These are phyloP conservation scores for Brassica balearica DNA, from an alignment of 441 rosid genomes.

Conservation along the genomic window DNA sequence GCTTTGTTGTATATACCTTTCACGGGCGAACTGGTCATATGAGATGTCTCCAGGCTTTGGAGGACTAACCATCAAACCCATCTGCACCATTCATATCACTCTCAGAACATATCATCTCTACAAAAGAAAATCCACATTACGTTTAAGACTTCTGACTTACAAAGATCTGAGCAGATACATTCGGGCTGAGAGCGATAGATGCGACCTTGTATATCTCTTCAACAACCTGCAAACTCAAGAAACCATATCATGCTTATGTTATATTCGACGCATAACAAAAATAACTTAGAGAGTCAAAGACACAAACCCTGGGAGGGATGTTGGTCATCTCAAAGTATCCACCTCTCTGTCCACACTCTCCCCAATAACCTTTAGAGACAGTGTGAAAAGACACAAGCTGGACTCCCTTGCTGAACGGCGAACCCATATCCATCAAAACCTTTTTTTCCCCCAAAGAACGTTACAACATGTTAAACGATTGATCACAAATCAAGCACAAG, in stretches of 20 bases:
- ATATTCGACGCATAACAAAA: neutral
- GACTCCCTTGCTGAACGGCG: slow-evolving; percentile 77
- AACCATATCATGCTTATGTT: neutral
- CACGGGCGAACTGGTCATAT: slow-evolving; percentile 73
- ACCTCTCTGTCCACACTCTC: slow-evolving; percentile 99
- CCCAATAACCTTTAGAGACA: slow-evolving; percentile 98
- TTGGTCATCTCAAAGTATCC: slow-evolving; percentile 99
- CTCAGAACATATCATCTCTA: too few relatives aligned
- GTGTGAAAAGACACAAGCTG: slow-evolving; percentile 97
- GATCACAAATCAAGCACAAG: neutral
- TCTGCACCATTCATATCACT: slow-evolving; percentile 50
- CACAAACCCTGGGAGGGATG: slow-evolving; percentile 81
- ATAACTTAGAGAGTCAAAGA: slow-evolving; percentile 28
- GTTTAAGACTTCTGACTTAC: slow-evolving; percentile 55
- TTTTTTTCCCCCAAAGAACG: slow-evolving; percentile 33
- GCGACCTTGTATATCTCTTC: slow-evolving; percentile 96
- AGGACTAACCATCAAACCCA: slow-evolving; percentile 98
- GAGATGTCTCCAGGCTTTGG: slow-evolving; percentile 94
- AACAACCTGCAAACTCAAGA: slow-evolving; percentile 65
- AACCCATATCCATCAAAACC: slow-evolving; percentile 95
- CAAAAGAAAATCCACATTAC: slow-evolving; percentile 7
- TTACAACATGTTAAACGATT: neutral
- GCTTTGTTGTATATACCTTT: slow-evolving; percentile 61
- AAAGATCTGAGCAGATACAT: slow-evolving; percentile 95
- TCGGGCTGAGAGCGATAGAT: slow-evolving; percentile 85